Percentiles rank a stretch among this genome's conserved stretches.
Conservation (phyloP, 331 rosid genomes). For the Phaseolus coccineus region DNA sequence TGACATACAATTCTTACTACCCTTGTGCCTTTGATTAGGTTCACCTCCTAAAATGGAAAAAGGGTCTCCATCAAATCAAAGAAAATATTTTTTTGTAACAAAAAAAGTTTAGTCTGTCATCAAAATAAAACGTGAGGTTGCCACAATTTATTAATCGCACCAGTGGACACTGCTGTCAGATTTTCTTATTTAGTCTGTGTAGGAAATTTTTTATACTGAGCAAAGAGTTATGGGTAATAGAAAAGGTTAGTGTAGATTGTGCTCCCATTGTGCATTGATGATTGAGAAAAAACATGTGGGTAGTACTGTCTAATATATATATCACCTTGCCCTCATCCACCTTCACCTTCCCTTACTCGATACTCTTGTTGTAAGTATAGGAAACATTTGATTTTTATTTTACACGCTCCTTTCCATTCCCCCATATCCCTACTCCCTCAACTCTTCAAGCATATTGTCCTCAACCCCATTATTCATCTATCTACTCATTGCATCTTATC, state of each 20-base stretch:
- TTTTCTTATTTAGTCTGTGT: slow-evolving; percentile 21
- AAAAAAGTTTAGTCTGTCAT: not conserved
- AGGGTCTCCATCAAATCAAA: slow-evolving; percentile 28
- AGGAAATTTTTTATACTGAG: slow-evolving; percentile 41
- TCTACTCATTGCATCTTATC: slow-evolving; percentile 48
- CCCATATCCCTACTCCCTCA: slow-evolving; percentile 63
- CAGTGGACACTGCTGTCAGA: slow-evolving; percentile 59
- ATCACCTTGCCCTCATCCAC: slow-evolving; percentile 59
- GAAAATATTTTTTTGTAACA: not conserved
- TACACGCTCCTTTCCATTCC: slow-evolving; percentile 63
- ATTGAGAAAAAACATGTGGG: slow-evolving; percentile 58
- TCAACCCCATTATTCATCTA: slow-evolving; percentile 49
- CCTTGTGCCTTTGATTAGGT: slow-evolving; percentile 18
- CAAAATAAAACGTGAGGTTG: slow-evolving; percentile 30
- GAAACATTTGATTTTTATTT: slow-evolving; percentile 67
- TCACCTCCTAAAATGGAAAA: slow-evolving; percentile 35
- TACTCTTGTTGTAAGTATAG: slow-evolving; percentile 61
- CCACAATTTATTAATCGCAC: slow-evolving; percentile 31
- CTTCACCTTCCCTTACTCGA: slow-evolving; percentile 55
- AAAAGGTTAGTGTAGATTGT: slow-evolving; percentile 33
- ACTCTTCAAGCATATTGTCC: slow-evolving; percentile 61
- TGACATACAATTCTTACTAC: not conserved
- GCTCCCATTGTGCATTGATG: slow-evolving; percentile 52
- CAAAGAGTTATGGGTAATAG: slow-evolving; percentile 71
- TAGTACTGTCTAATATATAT: slow-evolving; percentile 57